Evolutionary conservation across 2,329 filamentous ascomycete genomes (phyloP).

Genomic region (Phialophora verrucosa): DNA sequence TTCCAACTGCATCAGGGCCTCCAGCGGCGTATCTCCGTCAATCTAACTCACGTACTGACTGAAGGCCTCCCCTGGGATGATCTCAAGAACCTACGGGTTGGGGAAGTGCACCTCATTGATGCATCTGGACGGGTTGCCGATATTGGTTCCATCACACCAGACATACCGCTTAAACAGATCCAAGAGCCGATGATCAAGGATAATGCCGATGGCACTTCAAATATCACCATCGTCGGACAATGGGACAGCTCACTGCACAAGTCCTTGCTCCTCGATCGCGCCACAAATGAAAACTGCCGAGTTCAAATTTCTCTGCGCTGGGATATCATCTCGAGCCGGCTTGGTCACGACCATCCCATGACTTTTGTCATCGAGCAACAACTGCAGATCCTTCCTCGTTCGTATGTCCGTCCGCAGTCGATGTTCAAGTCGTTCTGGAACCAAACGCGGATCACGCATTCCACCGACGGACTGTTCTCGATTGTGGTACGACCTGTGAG

Average conservation of each 20-base stretch:
- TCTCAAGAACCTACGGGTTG: conserved; percentile 75
- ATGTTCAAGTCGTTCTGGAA: conserved; percentile 89
- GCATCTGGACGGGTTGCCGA: conserved; percentile 83
- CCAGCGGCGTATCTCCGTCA: conserved; percentile 84
- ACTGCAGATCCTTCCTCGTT: conserved; percentile 81
- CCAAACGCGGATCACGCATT: conserved; percentile 81
- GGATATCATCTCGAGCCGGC: conserved; percentile 81
- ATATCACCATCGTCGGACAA: conserved; percentile 84
- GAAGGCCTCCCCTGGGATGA: conserved; percentile 89
- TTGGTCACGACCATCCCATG: conserved; percentile 76
- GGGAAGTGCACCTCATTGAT: conserved; percentile 82
- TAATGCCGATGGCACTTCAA: conserved; percentile 88
- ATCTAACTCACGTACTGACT: conserved; percentile 88
- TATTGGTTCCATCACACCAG: conserved; percentile 71
- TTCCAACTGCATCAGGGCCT: conserved; percentile 96
- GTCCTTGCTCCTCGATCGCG: conserved; percentile 89
- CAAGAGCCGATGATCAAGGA: conserved; percentile 78
- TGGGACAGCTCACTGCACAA: conserved; percentile 96
- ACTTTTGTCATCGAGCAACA: conserved; percentile 80
- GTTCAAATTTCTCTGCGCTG: conserved; percentile 87
- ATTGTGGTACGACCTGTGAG: conserved; percentile 84
- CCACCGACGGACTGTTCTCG: conserved; percentile 84
- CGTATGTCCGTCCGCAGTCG: conserved; percentile 82
- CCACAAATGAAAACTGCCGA: conserved; percentile 88
- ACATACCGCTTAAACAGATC: conserved; percentile 77